These are phyloP conservation scores for Phaffomyces opuntiae DNA, from an alignment of 805 yeast species.

Conservation along the genomic window DNA sequence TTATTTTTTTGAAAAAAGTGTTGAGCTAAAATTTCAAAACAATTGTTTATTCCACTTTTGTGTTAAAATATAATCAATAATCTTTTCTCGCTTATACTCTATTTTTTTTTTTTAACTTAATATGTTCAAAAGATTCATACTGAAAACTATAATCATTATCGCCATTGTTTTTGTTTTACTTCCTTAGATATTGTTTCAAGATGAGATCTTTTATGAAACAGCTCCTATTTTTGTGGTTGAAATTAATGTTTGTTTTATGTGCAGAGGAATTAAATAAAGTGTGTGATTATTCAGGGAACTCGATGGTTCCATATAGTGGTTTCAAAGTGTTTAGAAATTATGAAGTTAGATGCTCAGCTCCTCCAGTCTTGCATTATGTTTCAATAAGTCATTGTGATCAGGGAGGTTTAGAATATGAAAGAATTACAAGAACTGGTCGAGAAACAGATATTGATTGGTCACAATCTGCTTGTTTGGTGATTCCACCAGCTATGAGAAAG, in stretches of 20 bases:
- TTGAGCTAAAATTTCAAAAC: too few species aligned
- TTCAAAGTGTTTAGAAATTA: slow-evolving; percentile 46
- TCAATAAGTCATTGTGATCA: slow-evolving; percentile 43
- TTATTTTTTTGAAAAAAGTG: too few species aligned
- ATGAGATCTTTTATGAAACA: background rate
- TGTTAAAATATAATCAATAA: too few species aligned
- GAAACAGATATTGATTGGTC: slow-evolving; percentile 43
- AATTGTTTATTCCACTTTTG: too few species aligned
- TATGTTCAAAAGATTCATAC: too few species aligned
- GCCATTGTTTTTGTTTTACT: slow-evolving; percentile 1
- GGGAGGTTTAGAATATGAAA: slow-evolving; percentile 41
- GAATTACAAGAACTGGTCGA: slow-evolving; percentile 27
- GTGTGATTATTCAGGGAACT: slow-evolving; percentile 27
- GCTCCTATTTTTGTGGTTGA: background rate
- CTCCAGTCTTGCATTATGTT: slow-evolving; percentile 37
- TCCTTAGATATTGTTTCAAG: slow-evolving; percentile 1
- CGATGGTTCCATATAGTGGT: slow-evolving; percentile 42
- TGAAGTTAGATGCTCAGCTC: slow-evolving; percentile 30
- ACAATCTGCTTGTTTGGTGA: slow-evolving; percentile 37
- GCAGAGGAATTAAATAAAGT: slow-evolving; percentile 17
- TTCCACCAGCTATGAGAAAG: slow-evolving; percentile 19
- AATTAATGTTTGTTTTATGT: background rate
- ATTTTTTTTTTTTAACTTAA: too few species aligned
- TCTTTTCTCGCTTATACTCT: too few species aligned
- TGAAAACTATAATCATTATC: background rate